Evolutionary conservation across 2,329 filamentous ascomycete species (phyloP), one percentile per base, ranked within the genome.

Genomic region (Aureobasidium sp.): DNA sequence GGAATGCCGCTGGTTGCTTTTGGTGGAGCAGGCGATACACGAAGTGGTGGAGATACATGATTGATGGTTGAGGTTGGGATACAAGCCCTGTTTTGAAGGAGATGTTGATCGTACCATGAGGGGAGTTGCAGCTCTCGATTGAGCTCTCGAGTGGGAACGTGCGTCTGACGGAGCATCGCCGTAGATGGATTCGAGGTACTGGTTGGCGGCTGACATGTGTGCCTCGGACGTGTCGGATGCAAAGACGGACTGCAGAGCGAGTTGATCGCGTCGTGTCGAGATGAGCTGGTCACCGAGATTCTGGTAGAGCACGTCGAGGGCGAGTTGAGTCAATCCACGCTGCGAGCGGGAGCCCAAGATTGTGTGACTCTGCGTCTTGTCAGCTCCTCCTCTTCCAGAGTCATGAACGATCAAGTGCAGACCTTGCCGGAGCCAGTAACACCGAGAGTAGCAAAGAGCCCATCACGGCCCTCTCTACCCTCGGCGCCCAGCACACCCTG

Each of bases 341-440:
- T 97, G 90, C 27, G 83, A 85, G 67, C 87, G 88, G 13, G 90
- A 95, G 61, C 94, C 94, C 16, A 99, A 83, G 63, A 97, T 96
- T 0, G 94, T 99, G 73, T 99, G 93, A 65, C 90, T 95, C 93
- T 97, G 70, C 25, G 36, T 9, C 49, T 8, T 30, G 34, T 64
- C 45, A 62, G 62, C 27, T n/a, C 37, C 30, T 36, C 2, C 10
- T 16, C 13, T 29, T 21, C 59, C 45, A 49, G 64, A 39, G 13
- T 39, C 29, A 49, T 3, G 21, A 47, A 11, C 37, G 1, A 34
- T 29, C 25, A 49, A 32, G 32, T 8, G 5, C 58, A 49, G 70
- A 96, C 93, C 86, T 99, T 99, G 74, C 94, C 94, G 54, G 92
- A 97, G 13, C 94, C 94, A 8, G 93, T 97, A 47, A 97, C 91